Evolutionary conservation across 768 basidiomycete genomes (phyloP), one percentile per base, ranked within the genome.

Genomic region (Mycena galopus): DNA sequence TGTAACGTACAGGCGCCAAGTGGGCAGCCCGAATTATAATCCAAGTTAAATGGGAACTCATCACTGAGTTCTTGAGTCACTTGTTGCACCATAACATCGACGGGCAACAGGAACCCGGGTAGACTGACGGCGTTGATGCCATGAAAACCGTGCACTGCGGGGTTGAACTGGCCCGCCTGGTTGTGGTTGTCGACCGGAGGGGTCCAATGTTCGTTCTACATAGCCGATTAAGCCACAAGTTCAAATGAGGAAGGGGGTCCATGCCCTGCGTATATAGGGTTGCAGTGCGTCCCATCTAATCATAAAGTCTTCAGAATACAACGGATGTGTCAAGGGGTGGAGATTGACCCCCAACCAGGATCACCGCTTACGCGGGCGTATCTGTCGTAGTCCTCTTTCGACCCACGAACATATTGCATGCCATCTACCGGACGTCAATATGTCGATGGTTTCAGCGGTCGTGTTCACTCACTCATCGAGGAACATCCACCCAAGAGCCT

Each of bases 81-180:
- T 66, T 66, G 16, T 21, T 51, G 44, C 29, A 75, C 11, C 37
- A 67, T 29, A 62, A 63, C 37, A 12, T 74, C 60, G 19, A 74
- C 25, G 32, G 68, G 50, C 5, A 58, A 62, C 57, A 76, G 67
- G 57, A 73, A 78, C 0, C 82, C 79, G 42, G 79, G 69, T 27
- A 84, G 71, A 62, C 79, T 79, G 60, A 83, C 79, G 39, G 60
- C 59, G 57, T 63, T 80, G 29, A 79, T 77, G 10, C 84, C 83
- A 27, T 69, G 42, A 10, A 58, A 64, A 47, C 78, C 75, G 71
- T 85, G 84, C n/a, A 81, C 60, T 8, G 71, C 44, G 25, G 84
- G 84, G 68, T 81, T 71, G 62, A 80, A 80, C 71, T 84, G 73
- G 11, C 81, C 82, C 11, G 76, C 72, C 30, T 77, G 81, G 65